Base-by-base conservation (phyloP, 148 eudicot species). In the Oxyria digyna region DNA sequence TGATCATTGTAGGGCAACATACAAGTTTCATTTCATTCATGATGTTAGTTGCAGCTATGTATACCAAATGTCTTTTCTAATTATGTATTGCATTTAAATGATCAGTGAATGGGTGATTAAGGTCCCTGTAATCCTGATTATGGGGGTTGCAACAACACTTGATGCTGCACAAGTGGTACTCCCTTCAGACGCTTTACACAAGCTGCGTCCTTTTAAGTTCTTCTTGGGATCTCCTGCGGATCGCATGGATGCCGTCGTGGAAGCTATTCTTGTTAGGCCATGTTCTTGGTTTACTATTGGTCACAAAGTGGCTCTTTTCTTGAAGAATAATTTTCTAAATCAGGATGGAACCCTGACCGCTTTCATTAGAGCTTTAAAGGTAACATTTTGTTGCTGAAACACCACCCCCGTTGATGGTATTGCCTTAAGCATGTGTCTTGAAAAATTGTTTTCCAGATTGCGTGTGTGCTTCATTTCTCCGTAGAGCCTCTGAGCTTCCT, bases 51-150 rank as follows among this genome's bases (percentile, higher is more conserved):
- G 38, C 62, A 70, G 27, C 24, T 43, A 57, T 64, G 26, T 52
- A 23, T 48, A 32, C 29, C 29, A 55, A 4, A 14, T 26, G 6
- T 15, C 4, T 14, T 31, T 26, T 59, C 38, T 59, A 38, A 59
- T 59, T 59, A 59, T 31, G 7, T 59, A 15, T 59, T 59, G 20
- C 20, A 35, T 59, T 15, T 70, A 41, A 42, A 13, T 76, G 62
- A 69, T 76, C 91, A 94, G 99, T 78, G 96, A 94, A 85, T 94
- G 99, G 99, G 83, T 72, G 26, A 74, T 87, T 67, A 94, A 91
- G 78, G 73, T 94, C 77, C 99, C 99, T 14, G 73, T 87, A 70
- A 76, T 91, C 78, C 78, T 94, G 73, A 78, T 94, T 67, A 64
- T 88, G 80, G 99, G 97, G 67, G 87, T 91, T 64, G 81, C 99